Base-by-base conservation (phyloP, 768 basidiomycete species). In the Fomitopsis serialis region DNA sequence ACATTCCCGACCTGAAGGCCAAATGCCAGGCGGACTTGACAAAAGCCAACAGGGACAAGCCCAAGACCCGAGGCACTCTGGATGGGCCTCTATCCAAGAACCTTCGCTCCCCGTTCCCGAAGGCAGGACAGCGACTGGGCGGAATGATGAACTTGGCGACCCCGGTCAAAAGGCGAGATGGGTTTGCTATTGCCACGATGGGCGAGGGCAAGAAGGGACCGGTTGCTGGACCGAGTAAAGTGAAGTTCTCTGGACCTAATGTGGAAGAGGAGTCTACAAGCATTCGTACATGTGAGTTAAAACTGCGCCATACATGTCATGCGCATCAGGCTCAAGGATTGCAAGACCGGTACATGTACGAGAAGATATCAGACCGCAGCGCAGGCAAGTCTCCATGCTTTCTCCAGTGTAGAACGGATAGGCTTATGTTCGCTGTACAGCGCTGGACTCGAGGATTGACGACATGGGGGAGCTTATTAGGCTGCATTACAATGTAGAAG, bases 331-430 rank as follows among this genome's bases (percentile, higher is more conserved):
- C 45, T 60, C 50, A 40, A 32, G 35, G 35, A 24, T 55, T 85
- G 84, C 81, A 59, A 91, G 88, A 86, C 77, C 81, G 89, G 25
- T 98, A 98, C 67, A 95, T 96, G 94, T 93, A 89, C 63, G 94
- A 98, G 68, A 93, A 91, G 70, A 76, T 88, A 23, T 81, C 82
- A 1, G 89, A 90, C 63, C 76, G 94, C 44, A 87, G 91, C 56
- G 87, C 87, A 77, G 84, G 93, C 92, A 59, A 11, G 48, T 29
- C 48, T 19, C 27, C n/a, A 17, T 13, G 11, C 17, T 5, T 22
- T 24, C 21, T 2, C 44, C 17, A 2, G 36, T 10, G 21, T 48
- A 15, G 50, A 32, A 32, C 11, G 29, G 6, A 32, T 5, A 32
- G 29, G 11, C 29, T 32, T 32, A 32, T 32, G 5, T 6, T 32